Percentiles rank a stretch among this genome's conserved stretches.
Evolutionary conservation across 345 rosid genomes (phyloP).

Genomic region (Streptanthus diversifolius): DNA sequence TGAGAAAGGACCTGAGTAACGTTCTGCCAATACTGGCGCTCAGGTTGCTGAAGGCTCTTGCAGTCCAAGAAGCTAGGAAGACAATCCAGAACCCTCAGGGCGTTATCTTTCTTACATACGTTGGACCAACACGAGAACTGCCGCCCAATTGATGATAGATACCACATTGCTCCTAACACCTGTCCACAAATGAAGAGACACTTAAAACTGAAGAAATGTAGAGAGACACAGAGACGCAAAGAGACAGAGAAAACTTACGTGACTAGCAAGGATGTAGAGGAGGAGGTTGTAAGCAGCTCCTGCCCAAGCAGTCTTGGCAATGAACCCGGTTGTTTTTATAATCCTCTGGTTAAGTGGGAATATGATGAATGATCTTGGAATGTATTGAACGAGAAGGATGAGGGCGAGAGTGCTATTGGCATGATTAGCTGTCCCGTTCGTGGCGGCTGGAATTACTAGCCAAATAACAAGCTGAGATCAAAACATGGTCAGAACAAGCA

Average conservation of each 20-base stretch:
- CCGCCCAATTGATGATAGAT: slow-evolving; percentile 61
- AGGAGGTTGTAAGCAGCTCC: slow-evolving; percentile 84
- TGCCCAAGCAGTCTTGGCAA: slow-evolving; percentile 83
- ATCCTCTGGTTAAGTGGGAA: slow-evolving; percentile 70
- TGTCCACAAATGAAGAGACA: slow-evolving; percentile 22
- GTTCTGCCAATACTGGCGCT: slow-evolving; percentile 64
- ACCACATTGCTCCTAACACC: slow-evolving; percentile 89
- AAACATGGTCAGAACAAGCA: slow-evolving; percentile 16
- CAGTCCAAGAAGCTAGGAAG: slow-evolving; percentile 62
- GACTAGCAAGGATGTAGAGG: slow-evolving; percentile 76
- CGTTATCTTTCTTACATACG: slow-evolving; percentile 51
- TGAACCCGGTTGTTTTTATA: slow-evolving; percentile 61
- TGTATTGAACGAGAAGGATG: slow-evolving; percentile 67
- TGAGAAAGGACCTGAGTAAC: slow-evolving; percentile 51
- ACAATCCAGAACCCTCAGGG: slow-evolving; percentile 45
- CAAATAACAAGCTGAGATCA: slow-evolving; percentile 59
- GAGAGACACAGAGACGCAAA: neutral
- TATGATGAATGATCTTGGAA: slow-evolving; percentile 73
- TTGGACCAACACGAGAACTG: slow-evolving; percentile 73
- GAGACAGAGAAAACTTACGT: slow-evolving; percentile 39
- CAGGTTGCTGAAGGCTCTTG: slow-evolving; percentile 38
- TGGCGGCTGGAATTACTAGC: slow-evolving; percentile 61
- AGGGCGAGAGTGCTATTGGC: slow-evolving; percentile 64
- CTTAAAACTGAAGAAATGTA: neutral
- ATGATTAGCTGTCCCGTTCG: slow-evolving; percentile 50